Conservation (phyloP, 495 filamentous ascomycete genomes). For the Neurospora sublineolata region DNA sequence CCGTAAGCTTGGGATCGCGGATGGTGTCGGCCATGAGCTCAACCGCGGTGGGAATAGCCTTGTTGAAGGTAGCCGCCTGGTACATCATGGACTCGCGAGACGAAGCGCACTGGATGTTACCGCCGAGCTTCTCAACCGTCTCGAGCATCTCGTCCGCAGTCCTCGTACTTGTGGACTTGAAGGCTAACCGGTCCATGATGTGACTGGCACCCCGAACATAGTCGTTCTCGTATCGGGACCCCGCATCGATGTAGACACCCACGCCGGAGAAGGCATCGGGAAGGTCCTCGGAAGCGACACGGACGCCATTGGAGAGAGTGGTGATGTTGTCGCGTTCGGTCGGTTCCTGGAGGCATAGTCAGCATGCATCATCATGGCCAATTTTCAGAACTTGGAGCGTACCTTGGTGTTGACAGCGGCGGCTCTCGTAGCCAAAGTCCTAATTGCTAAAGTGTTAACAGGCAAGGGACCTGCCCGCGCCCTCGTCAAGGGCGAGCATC, state of each 20-base stretch:
- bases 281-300: constrained; percentile 89
- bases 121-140: constrained; percentile 71
- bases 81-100: constrained; percentile 97
- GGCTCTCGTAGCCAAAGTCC: neutral
- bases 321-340: constrained; percentile 81
- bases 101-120: constrained; percentile 92
- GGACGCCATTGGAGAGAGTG: constrained; percentile 82
- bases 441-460: neutral
- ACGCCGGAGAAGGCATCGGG: constrained; percentile 93
- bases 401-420: neutral
- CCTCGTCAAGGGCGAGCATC: neutral
- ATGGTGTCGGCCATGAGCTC: constrained; percentile 91
- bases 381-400: neutral
- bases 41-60: constrained; percentile 69
- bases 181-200: constrained; percentile 89
- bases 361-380: constrained; percentile 1
- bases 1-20: constrained; percentile 75
- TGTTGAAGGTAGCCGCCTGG: constrained; percentile 95
- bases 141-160: constrained; percentile 80
- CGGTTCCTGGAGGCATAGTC: constrained; percentile 52
- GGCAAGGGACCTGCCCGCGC: neutral
- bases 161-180: constrained; percentile 75
- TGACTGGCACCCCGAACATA: constrained; percentile 84
- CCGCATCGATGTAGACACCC: constrained; percentile 93
- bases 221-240: constrained; percentile 85